Evolutionary conservation across 345 rosid genomes (phyloP).

Genomic region (Crucihimalaya himalaica): DNA sequence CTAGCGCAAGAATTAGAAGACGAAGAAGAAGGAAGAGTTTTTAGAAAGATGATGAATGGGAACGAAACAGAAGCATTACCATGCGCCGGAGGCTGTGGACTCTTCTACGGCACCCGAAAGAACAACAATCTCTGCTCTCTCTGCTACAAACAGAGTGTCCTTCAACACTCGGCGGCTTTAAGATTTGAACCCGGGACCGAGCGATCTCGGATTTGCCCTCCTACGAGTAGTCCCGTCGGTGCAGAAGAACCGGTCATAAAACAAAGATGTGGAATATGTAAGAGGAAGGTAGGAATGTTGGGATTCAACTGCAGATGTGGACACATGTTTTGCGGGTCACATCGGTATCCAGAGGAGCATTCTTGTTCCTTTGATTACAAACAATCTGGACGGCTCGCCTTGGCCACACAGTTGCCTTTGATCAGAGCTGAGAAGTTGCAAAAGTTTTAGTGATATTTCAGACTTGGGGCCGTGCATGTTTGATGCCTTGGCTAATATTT

Average conservation of each 20-base stretch:
- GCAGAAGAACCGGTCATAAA: neutral
- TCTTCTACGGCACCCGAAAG: conserved; percentile 15
- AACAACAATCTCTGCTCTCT: conserved; percentile 33
- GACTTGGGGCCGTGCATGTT: neutral
- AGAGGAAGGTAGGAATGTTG: conserved; percentile 62
- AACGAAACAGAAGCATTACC: conserved; percentile 3
- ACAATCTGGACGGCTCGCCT: conserved; percentile 53
- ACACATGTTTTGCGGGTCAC: conserved; percentile 58
- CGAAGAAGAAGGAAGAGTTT: neutral
- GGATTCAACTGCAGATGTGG: conserved; percentile 75
- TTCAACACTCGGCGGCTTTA: neutral
- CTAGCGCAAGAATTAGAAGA: neutral
- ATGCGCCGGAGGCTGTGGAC: conserved; percentile 30
- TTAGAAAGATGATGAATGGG: neutral
- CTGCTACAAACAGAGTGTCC: conserved; percentile 11
- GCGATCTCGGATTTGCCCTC: neutral
- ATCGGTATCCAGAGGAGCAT: conserved; percentile 77
- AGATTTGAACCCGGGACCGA: neutral
- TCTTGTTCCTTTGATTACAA: conserved; percentile 68
- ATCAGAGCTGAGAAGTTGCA: conserved; percentile 63
- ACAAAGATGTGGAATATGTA: conserved; percentile 55
- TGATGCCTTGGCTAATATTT: neutral
- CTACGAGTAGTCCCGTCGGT: neutral
- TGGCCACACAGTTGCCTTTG: conserved; percentile 68
- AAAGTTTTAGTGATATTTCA: neutral